Base-by-base conservation (phyloP, 441 rosid genomes). In the Brassica hybrid region DNA sequence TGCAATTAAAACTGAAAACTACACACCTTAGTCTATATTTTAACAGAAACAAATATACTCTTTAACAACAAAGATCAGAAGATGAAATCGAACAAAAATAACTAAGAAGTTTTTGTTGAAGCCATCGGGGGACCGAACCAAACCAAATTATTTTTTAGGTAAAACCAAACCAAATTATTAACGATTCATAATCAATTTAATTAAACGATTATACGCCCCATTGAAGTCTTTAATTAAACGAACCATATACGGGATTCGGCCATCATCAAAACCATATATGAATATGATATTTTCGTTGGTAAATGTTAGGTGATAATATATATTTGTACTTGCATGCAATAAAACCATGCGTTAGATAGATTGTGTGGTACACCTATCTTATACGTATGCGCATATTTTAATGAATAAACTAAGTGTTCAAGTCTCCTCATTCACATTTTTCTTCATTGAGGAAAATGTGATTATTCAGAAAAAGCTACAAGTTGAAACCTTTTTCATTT, bases 231-330 rank as follows among this genome's bases (percentile, higher is more conserved):
- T 27, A 27, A 27, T 27, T 5, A 27, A 4, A 27, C 32, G 32
- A 61, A 30, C 17, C 3, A 27, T 4, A n/a, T 4, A n/a, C 4
- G 43, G 19, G 41, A 30, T 61, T 61, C 1, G 41, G 19, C 43
- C 21, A 30, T 30, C 41, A 30, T 61, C 19, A 30, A 61, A 27
- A 61, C 41, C 21, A 30, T 62, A 8, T 1, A 60, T 30, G 21
- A 30, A 62, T 63, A 8, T 63, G 43, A 62, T 43, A 27, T 30
- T 61, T 61, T 62, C 43, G 66, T 30, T 62, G 12, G 65, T n/a
- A 30, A 30, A 3, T n/a, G 19, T 4, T 62, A 62, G 43, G 66
- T 30, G 19, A 30, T 60, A 9, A 18, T 57, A 57, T 57, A 10
- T 10, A 19, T n/a, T 21, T 27, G 19, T 14, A 62, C 13, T 27